A percentile compares a stretch with the other conserved stretches of the same genome.
These are phyloP conservation scores for Lichtheimia corymbifera DNA, from an alignment of 371 early-diverging fungal species.

Conservation along the genomic window DNA sequence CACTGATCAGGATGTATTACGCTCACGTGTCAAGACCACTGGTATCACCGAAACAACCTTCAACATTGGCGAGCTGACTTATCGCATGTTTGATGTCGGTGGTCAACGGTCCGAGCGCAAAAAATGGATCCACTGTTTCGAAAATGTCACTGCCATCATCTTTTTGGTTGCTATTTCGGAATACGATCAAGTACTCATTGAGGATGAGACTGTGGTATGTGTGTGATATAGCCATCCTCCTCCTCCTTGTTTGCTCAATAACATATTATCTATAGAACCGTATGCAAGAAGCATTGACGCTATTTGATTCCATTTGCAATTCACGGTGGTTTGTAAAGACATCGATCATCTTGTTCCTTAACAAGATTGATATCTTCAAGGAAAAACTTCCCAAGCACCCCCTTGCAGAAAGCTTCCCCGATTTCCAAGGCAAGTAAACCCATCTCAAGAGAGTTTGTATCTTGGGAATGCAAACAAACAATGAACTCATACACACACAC, in stretches of 20 bases:
- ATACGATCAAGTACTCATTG: constrained; percentile 95
- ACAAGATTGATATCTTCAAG: constrained; percentile 96
- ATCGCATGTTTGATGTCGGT: constrained; percentile 94
- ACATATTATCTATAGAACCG: constrained; percentile 67
- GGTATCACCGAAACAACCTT: constrained; percentile 91
- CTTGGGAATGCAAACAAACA: no score
- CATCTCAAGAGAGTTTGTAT: no score
- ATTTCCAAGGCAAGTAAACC: constrained; percentile 59
- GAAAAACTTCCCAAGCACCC: constrained; percentile 85
- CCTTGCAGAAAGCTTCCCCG: constrained; percentile 71
- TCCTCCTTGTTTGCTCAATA: background rate
- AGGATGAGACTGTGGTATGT: constrained; percentile 89
- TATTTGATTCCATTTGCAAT: constrained; percentile 97
- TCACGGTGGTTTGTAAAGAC: constrained; percentile 94
- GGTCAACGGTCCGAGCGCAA: constrained; percentile 94
- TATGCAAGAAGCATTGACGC: constrained; percentile 94
- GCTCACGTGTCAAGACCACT: constrained; percentile 89
- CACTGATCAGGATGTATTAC: constrained; percentile 87
- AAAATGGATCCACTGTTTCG: constrained; percentile 96
- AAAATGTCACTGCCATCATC: constrained; percentile 94
- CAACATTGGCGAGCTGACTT: constrained; percentile 80
- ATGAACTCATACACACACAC: background rate
- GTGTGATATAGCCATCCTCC: background rate
- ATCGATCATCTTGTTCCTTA: constrained; percentile 93
- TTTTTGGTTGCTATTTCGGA: constrained; percentile 94